phyloP scores from a whole-genome alignment of 2,329 filamentous ascomycete species.

The Talaromyces atroroseus region DNA sequence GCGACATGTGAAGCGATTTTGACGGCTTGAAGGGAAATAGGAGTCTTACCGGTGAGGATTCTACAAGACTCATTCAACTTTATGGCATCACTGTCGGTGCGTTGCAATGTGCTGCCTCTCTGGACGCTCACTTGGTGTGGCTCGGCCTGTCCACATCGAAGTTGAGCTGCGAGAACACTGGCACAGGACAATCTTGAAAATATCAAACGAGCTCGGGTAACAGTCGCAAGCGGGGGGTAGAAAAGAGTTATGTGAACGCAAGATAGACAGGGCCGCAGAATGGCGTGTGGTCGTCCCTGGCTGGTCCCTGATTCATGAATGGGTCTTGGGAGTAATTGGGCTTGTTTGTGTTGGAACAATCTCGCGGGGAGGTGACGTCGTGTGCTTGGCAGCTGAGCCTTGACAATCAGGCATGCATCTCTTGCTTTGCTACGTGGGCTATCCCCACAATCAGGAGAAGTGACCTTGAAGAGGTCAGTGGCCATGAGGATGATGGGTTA shows the following conservation, averaged over 20 bases:
- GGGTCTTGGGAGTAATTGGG: not conserved
- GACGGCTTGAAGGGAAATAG: not conserved
- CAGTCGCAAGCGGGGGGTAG: not conserved
- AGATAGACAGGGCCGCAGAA: not conserved
- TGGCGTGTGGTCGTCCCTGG: not conserved
- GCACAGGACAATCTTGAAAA: not conserved
- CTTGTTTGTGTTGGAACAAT: slow-evolving; percentile 4
- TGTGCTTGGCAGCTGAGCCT: slow-evolving; percentile 13
- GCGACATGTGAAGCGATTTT: not conserved
- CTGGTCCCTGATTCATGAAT: not conserved
- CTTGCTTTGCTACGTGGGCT: not conserved
- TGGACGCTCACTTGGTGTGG: not conserved
- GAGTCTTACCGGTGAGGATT: not conserved
- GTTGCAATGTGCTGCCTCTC: not conserved
- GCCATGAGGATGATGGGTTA: not conserved
- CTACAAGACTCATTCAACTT: not conserved
- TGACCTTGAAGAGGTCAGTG: not conserved
- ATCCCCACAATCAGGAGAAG: not conserved
- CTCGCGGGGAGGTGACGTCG: slow-evolving; percentile 16
- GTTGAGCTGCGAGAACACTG: not conserved
- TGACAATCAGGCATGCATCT: not conserved
- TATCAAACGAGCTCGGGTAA: not conserved
- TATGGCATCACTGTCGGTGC: not conserved
- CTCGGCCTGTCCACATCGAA: not conserved
- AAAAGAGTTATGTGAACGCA: not conserved